phyloP scores from a whole-genome alignment of 202 grass and related monocot species.

The Hordeum pubiflorum region DNA sequence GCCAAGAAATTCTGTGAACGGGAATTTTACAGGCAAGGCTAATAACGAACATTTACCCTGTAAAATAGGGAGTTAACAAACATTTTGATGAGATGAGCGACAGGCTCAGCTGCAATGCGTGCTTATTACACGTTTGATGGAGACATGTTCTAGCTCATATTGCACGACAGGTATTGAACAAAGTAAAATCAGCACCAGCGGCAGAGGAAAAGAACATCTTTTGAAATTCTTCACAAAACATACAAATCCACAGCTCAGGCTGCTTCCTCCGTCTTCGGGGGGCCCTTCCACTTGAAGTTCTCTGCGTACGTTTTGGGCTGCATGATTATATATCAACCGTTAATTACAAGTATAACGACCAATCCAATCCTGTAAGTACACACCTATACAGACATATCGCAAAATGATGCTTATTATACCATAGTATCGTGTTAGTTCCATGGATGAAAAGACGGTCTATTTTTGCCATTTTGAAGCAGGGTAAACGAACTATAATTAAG shows the following conservation, averaged over 20 bases:
- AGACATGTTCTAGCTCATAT: slow-evolving; percentile 11
- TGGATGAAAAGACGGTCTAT: not conserved
- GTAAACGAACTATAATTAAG: not conserved
- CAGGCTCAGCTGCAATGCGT: slow-evolving; percentile 21
- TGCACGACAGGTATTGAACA: not conserved
- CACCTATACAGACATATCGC: not conserved
- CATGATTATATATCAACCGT: slow-evolving; percentile 20
- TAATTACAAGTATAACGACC: not conserved
- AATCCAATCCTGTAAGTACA: not conserved
- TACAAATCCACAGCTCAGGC: slow-evolving; percentile 23
- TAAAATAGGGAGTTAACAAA: not conserved
- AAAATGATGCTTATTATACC: not conserved
- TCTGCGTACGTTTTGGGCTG: slow-evolving; percentile 69
- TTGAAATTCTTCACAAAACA: not conserved
- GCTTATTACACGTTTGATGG: slow-evolving; percentile 44
- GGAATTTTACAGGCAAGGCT: not conserved
- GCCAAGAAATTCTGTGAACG: no score
- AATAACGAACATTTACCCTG: not conserved
- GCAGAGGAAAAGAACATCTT: not conserved
- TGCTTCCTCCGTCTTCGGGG: slow-evolving; percentile 40
- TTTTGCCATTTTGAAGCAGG: not conserved
- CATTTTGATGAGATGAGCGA: slow-evolving; percentile 6
- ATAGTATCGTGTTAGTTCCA: not conserved
- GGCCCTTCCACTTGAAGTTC: slow-evolving; percentile 94
- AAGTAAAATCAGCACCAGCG: slow-evolving; percentile 2